Base-by-base conservation (phyloP, 2,329 filamentous ascomycete species). In the Calonectria pseudoreteaudii region DNA sequence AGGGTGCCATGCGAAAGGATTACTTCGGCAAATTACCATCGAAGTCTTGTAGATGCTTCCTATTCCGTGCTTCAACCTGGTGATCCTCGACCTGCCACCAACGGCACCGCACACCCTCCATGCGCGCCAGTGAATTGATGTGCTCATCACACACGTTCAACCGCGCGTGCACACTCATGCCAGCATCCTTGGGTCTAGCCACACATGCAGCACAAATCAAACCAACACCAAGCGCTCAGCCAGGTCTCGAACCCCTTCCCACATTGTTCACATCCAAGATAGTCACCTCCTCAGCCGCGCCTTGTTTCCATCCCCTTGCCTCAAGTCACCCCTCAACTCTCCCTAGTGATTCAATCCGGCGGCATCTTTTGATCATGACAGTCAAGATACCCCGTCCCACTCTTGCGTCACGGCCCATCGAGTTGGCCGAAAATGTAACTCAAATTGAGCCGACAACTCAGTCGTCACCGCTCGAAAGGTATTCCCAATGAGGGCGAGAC, bases 401-500 rank as follows among this genome's bases (percentile, higher is more conserved):
- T 72, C 62, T 65, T 49, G 70, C 49, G 36, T 70, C 66, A 34
- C 13, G 58, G 65, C 38, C 53, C 60, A 69, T 70, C 47, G 56
- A 26, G 70, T 66, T 66, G 18, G 41, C 58, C 72, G 60, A 67
- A 62, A 58, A 75, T 75, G 70, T 75, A 68, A 75, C 73, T 68
- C 72, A 66, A 38, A 26, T 34, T 47, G 18, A 70, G 60, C 66
- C 31, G 44, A 50, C 73, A 68, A 72, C 78, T 75, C 74, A 68
- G 73, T 62, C 65, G 58, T 67, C 64, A 34, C 70, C 73, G 69
- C 70, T 78, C 73, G 71, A 77, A 75, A 66, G 60, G 72, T 72
- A 41, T 69, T 41, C 28, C 72, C 56, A 60, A 64, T 36, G 56
- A 50, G 41, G 62, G 60, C 68, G 36, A 60, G 70, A 52, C 69